These are phyloP conservation scores for Talaromyces verruculosus DNA, from an alignment of 2,329 filamentous ascomycete species.

Conservation along the genomic window DNA sequence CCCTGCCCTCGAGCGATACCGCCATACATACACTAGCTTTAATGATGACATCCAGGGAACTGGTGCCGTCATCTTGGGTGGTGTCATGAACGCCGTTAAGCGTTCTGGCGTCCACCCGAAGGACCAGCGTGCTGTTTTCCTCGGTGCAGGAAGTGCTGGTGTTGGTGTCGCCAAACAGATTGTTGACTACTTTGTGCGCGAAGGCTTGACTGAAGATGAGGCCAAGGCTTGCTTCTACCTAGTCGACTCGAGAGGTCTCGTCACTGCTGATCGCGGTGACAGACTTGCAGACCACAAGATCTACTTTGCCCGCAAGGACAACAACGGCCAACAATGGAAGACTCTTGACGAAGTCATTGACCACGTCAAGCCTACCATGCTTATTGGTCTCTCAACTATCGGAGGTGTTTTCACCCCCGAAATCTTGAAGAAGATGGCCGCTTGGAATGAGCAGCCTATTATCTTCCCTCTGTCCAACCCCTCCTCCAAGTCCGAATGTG, in stretches of 20 bases:
- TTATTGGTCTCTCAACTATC: slow-evolving; percentile 92
- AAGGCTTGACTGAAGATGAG: slow-evolving; percentile 82
- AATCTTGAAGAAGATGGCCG: slow-evolving; percentile 65
- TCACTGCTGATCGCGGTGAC: slow-evolving; percentile 89
- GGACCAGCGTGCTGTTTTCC: slow-evolving; percentile 92
- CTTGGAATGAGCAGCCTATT: slow-evolving; percentile 74
- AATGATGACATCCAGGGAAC: slow-evolving; percentile 99
- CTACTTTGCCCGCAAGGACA: slow-evolving; percentile 66
- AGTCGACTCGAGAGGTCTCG: slow-evolving; percentile 93
- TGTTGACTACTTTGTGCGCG: slow-evolving; percentile 92
- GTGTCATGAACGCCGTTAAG: slow-evolving; percentile 74
- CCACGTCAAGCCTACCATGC: slow-evolving; percentile 89
- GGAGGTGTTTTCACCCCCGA: slow-evolving; percentile 91
- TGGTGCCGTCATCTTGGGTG: slow-evolving; percentile 88
- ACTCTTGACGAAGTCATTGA: slow-evolving; percentile 88
- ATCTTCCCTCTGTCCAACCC: slow-evolving; percentile 98
- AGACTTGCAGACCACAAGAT: slow-evolving; percentile 85
- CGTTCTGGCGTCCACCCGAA: slow-evolving; percentile 79
- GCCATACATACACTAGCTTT: slow-evolving; percentile 88
- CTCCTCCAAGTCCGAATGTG: slow-evolving; percentile 94
- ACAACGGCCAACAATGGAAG: slow-evolving; percentile 66
- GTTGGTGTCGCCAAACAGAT: slow-evolving; percentile 98
- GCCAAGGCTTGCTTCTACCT: slow-evolving; percentile 94
- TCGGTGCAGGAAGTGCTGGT: slow-evolving; percentile 92
- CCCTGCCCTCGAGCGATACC: slow-evolving; percentile 86